Conservation (phyloP, 164 flowering plant genomes). For the Echeveria elegans region DNA sequence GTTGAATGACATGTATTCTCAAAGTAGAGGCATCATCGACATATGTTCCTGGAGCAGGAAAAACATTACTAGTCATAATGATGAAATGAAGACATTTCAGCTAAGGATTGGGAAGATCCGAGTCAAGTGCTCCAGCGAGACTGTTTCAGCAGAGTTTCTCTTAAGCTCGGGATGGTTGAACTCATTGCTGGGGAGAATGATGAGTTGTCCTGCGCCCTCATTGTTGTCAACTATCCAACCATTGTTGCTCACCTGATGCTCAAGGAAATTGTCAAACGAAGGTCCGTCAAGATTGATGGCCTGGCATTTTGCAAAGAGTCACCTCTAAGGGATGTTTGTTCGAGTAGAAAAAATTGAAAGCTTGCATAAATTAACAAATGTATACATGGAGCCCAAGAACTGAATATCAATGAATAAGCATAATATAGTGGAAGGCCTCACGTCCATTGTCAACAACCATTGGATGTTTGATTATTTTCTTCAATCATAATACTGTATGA, state of each 20-base stretch:
- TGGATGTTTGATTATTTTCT: no score
- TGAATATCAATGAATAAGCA: no score
- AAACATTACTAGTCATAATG: no score
- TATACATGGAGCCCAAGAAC: no score
- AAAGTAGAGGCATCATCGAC: no score
- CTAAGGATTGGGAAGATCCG: slow-evolving; percentile 86
- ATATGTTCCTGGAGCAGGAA: no score
- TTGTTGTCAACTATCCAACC: slow-evolving; percentile 77
- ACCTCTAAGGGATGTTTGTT: not conserved
- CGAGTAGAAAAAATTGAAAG: not conserved
- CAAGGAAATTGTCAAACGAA: slow-evolving; percentile 85
- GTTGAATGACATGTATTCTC: no score
- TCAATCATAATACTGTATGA: no score
- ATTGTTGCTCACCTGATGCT: slow-evolving; percentile 62
- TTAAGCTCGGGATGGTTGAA: slow-evolving; percentile 87
- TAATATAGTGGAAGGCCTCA: no score
- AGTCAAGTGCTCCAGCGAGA: slow-evolving; percentile 71
- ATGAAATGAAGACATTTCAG: slow-evolving; percentile 11
- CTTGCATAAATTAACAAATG: not conserved
- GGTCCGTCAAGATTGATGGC: slow-evolving; percentile 83
- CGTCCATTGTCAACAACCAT: no score
- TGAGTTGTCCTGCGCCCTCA: slow-evolving; percentile 57
- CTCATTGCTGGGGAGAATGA: slow-evolving; percentile 59
- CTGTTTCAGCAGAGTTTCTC: slow-evolving; percentile 53
- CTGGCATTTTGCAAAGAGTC: slow-evolving; percentile 23